Conservation (phyloP, 352 stramenopile species). For the Phytophthora uliginosa region DNA sequence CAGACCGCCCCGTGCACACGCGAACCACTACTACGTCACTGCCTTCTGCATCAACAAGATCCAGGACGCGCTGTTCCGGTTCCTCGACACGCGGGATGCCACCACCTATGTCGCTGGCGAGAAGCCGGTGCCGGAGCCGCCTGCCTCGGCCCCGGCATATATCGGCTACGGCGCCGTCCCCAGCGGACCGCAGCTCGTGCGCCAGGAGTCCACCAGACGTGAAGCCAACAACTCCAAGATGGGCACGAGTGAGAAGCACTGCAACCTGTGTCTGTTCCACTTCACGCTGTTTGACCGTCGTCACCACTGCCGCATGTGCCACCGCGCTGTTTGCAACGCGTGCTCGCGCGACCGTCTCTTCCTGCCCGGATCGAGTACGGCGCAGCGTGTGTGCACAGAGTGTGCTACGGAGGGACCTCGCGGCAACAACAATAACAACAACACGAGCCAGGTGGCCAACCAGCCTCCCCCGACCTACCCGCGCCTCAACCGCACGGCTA, state of each 20-base stretch:
- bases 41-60: conserved; percentile 92
- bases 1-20: conserved; percentile 68
- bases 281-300: conserved; percentile 92
- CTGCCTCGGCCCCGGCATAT: conserved; percentile 54
- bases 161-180: conserved; percentile 28
- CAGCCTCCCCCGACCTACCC: conserved; percentile 41
- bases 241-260: conserved; percentile 88
- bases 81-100: conserved; percentile 82
- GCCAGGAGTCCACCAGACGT: conserved; percentile 60
- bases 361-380: conserved; percentile 84
- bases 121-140: conserved; percentile 71
- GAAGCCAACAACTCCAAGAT: conserved; percentile 73
- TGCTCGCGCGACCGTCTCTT: conserved; percentile 90
- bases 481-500: conserved; percentile 66
- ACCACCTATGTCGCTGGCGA: conserved; percentile 84
- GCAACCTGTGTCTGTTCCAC: conserved; percentile 91
- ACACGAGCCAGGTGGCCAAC: conserved; percentile 35
- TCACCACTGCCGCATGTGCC: conserved; percentile 92
- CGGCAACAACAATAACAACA: conserved; percentile 8
- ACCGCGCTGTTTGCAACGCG: conserved; percentile 89
- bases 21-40: conserved; percentile 92
- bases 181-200: conserved; percentile 50
- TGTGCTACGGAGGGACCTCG: conserved; percentile 88
- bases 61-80: conserved; percentile 86
- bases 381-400: conserved; percentile 90